These are phyloP conservation scores for Pyrenophora seminiperda DNA, from an alignment of 2,329 filamentous ascomycete species.

Conservation along the genomic window DNA sequence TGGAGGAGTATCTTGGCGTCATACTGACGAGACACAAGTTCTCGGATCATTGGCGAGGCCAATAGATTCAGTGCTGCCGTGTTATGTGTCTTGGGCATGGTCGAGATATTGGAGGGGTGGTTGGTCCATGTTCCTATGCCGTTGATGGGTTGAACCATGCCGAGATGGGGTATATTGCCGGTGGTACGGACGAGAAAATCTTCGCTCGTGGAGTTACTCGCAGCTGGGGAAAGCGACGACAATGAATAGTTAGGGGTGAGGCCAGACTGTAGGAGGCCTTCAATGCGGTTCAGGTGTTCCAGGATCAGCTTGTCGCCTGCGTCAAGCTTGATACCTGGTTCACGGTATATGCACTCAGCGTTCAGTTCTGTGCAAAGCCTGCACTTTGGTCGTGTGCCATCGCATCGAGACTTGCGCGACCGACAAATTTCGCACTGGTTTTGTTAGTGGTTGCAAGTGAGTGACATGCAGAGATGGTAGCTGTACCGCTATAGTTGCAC, in stretches of 20 bases:
- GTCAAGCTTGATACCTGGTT: conserved; percentile 85
- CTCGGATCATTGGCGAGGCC: conserved; percentile 79
- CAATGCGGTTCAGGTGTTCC: conserved; percentile 77
- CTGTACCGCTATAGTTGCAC: conserved; percentile 50
- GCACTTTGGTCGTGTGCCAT: conserved; percentile 80
- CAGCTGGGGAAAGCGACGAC: conserved; percentile 60
- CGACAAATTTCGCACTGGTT: conserved; percentile 78
- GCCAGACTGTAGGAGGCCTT: conserved; percentile 75
- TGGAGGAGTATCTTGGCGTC: conserved; percentile 82
- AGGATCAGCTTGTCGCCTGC: conserved; percentile 85
- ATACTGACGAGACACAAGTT: conserved; percentile 76
- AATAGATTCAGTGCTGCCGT: conserved; percentile 78
- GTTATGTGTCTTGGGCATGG: conserved; percentile 84
- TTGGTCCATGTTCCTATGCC: conserved; percentile 75
- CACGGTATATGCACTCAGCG: conserved; percentile 81
- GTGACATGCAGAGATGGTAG: not conserved
- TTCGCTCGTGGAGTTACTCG: conserved; percentile 53
- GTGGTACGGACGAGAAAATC: conserved; percentile 49
- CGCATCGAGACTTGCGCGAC: conserved; percentile 78
- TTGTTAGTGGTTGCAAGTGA: conserved; percentile 28
- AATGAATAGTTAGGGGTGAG: conserved; percentile 62
- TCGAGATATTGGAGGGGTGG: conserved; percentile 71
- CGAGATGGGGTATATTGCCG: conserved; percentile 43
- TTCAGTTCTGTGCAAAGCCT: conserved; percentile 82
- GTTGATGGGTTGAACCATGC: conserved; percentile 50